These are phyloP conservation scores for Neurospora sp. DNA, from an alignment of 495 filamentous ascomycete genomes.

Conservation along the genomic window DNA sequence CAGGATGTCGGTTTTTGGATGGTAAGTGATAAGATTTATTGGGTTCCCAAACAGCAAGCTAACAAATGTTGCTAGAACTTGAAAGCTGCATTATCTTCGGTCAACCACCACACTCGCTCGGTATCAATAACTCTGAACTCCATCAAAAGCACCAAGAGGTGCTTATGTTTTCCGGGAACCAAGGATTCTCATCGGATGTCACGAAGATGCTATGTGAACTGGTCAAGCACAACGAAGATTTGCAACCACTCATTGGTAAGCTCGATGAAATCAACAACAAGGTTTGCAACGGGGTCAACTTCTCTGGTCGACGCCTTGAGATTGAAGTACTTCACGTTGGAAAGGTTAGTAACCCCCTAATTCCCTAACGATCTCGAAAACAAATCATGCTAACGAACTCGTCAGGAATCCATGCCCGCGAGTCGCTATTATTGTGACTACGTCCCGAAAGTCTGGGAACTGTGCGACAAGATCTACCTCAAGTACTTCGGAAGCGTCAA, in stretches of 20 bases:
- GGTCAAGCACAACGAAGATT: constrained; percentile 12
- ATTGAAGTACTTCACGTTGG: constrained; percentile 36
- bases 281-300: constrained; percentile 21
- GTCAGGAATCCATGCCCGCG: constrained; percentile 22
- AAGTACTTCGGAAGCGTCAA: constrained; percentile 10
- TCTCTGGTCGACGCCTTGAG: constrained; percentile 31
- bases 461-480: constrained; percentile 31
- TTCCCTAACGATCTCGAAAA: no score
- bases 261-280: constrained; percentile 19
- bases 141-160: constrained; percentile 24
- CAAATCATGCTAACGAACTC: constrained; percentile 9
- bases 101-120: constrained; percentile 12
- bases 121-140: constrained; percentile 24
- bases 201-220: constrained; percentile 24
- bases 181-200: constrained; percentile 18
- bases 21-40: constrained; percentile 17
- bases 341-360: constrained; percentile 21
- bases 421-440: constrained; percentile 24
- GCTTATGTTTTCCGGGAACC: constrained; percentile 9
- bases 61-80: constrained; percentile 22
- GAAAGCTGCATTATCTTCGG: constrained; percentile 30
- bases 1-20: constrained; percentile 39
- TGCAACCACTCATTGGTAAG: constrained; percentile 11
- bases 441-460: constrained; percentile 19
- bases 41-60: not conserved